Evolutionary conservation across 352 stramenopile genomes (phyloP), one percentile per base, ranked within the genome.

Genomic region (Pythium apleroticum): DNA sequence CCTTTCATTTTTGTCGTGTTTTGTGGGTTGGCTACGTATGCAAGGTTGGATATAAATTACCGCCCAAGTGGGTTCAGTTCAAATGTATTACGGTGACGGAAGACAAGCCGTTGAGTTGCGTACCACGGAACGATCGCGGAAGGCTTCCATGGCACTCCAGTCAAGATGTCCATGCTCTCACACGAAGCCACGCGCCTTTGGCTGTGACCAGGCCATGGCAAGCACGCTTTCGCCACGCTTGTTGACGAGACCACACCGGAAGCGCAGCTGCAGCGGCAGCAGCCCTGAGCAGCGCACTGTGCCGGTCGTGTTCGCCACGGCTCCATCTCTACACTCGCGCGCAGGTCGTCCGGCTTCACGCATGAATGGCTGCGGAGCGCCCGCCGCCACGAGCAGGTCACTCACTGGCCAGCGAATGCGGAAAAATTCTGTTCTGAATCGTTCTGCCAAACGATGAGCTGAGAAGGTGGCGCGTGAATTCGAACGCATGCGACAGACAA

Each of bases 401-500:
- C 1, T 35, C 46, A 35, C 11, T 17, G 20, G 22, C 24, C 12
- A 53, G 24, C 11, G 22, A 28, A 17, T 5, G 6, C 25, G 46
- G 46, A 53, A 53, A 35, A 53, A 22, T 28, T 53, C 46, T 14
- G 46, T 53, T 53, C 46, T 53, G 46, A 24, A 53, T 53, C 46
- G 46, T 53, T 53, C 46, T 35, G 46, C 46, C 46, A 53, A 53
- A 35, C 22, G 46, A 53, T 53, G 46, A 35, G 46, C 46, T 53
- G 46, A 53, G 46, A 19, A n/a, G 46, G 12, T 22, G 46, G 46
- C 25, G 9, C 17, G 11, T 22, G 52, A 60, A 54, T 56, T 68
- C 54, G 62, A 68, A 68, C 39, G 25, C 62, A 61, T 66, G 60
- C 60, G 62, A 68, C 62, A 68, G 62, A 55, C 62, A 53, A 53